Conservation (phyloP, 305 asterid genomes). For the Euphrasia arctica region DNA sequence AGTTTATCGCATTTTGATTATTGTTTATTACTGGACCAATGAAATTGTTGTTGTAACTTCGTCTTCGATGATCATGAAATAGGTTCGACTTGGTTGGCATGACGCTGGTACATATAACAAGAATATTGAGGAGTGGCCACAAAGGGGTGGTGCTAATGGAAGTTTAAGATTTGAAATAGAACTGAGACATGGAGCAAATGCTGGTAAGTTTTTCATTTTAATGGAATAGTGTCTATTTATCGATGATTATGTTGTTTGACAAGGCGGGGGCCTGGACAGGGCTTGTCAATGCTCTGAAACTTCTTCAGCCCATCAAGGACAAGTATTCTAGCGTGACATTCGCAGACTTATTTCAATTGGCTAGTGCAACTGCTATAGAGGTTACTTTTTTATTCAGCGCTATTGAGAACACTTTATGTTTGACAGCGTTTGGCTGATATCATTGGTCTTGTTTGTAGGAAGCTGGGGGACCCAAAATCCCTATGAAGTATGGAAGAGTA, state of each 20-base stretch:
- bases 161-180: conserved; percentile 89
- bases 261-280: conserved; percentile 46
- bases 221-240: conserved; percentile 3
- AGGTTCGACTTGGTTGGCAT: conserved; percentile 98
- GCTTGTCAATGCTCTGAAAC: conserved; percentile 93
- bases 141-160: conserved; percentile 95
- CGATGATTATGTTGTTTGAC: conserved; percentile 34
- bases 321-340: conserved; percentile 72
- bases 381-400: conserved; percentile 32
- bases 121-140: conserved; percentile 87
- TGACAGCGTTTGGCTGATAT: conserved; percentile 15
- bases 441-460: conserved; percentile 48
- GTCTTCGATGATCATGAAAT: background rate
- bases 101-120: conserved; percentile 95
- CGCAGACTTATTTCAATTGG: conserved; percentile 92
- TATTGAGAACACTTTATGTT: conserved; percentile 6
- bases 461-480: conserved; percentile 93
- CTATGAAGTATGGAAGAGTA: conserved; percentile 94
- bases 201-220: conserved; percentile 47
- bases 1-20: background rate
- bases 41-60: background rate
- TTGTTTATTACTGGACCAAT: too few species aligned
- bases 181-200: conserved; percentile 91
- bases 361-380: conserved; percentile 95
- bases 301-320: conserved; percentile 92